Conservation (phyloP, 2,329 filamentous ascomycete species). For the Ciborinia camelliae region DNA sequence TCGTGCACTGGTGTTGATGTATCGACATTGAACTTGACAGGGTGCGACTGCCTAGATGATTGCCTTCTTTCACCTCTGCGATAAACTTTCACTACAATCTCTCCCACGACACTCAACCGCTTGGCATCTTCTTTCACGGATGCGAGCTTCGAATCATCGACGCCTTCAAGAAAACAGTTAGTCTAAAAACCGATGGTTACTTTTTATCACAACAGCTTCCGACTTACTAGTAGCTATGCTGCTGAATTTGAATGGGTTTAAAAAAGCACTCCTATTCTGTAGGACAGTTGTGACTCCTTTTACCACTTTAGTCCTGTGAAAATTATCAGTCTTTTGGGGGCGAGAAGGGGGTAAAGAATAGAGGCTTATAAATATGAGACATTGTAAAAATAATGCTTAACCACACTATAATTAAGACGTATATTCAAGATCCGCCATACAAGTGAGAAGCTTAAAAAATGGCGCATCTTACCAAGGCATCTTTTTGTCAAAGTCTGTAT, state of each 20-base stretch:
- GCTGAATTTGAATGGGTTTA: not conserved
- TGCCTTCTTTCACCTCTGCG: not conserved
- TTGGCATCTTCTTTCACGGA: not conserved
- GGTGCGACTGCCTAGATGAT: too few species aligned
- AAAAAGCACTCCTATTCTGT: not conserved
- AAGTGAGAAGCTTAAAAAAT: not conserved
- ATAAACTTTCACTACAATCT: not conserved
- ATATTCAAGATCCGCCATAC: rapidly evolving
- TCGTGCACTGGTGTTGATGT: not conserved
- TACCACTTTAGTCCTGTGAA: not conserved
- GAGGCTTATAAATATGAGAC: not conserved
- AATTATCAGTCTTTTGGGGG: not conserved
- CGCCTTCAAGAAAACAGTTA: not conserved
- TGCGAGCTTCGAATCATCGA: not conserved
- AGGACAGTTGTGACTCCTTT: not conserved
- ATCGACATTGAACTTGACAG: not conserved
- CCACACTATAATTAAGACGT: not conserved
- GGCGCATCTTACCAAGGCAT: too few species aligned
- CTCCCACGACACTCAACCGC: not conserved
- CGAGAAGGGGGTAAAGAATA: not conserved
- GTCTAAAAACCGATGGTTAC: not conserved
- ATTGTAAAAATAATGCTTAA: not conserved
- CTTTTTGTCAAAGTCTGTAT: too few species aligned
- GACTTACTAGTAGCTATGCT: not conserved
- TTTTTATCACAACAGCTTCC: rapidly evolving